Percentiles rank a stretch among this genome's conserved stretches.
These are phyloP conservation scores for Boeremia exigua DNA, from an alignment of 2,329 filamentous ascomycete genomes.

Conservation along the genomic window DNA sequence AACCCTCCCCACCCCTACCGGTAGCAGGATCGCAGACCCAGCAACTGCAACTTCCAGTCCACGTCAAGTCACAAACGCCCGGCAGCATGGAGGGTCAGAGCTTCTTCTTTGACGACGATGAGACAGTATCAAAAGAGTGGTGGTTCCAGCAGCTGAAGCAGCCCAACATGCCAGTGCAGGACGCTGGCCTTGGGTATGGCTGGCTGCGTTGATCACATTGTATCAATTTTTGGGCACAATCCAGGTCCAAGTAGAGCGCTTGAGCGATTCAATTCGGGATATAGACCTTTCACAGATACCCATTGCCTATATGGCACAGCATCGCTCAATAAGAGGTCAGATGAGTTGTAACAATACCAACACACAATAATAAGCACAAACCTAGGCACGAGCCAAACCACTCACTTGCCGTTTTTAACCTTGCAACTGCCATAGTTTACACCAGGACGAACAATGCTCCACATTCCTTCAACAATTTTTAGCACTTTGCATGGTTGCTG, in stretches of 20 bases:
- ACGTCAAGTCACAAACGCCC: constrained; percentile 36
- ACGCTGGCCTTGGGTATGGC: constrained; percentile 46
- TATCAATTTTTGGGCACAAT: constrained; percentile 20
- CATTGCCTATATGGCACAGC: constrained; percentile 35
- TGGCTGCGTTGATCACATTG: constrained; percentile 39
- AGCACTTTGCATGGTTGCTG: not conserved
- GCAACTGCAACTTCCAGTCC: constrained; percentile 32
- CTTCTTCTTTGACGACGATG: constrained; percentile 50
- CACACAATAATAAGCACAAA: constrained; percentile 3
- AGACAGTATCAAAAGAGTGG: constrained; percentile 48
- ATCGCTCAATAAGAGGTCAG: constrained; percentile 34
- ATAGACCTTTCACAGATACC: constrained; percentile 35
- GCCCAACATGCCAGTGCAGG: constrained; percentile 46
- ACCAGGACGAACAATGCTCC: constrained; percentile 5
- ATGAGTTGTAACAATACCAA: constrained; percentile 21
- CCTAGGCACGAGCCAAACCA: not conserved
- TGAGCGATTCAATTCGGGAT: constrained; percentile 22
- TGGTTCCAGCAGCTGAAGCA: constrained; percentile 50
- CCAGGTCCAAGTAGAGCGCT: constrained; percentile 34
- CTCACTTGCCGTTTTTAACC: not conserved
- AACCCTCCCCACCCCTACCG: constrained; percentile 41
- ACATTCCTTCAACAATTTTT: constrained; percentile 1
- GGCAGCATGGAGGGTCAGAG: constrained; percentile 49
- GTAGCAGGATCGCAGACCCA: constrained; percentile 25
- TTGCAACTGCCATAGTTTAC: not conserved